Conservation (phyloP, 371 early-diverging fungal genomes). For the Polyrhizophydium stewartii region DNA sequence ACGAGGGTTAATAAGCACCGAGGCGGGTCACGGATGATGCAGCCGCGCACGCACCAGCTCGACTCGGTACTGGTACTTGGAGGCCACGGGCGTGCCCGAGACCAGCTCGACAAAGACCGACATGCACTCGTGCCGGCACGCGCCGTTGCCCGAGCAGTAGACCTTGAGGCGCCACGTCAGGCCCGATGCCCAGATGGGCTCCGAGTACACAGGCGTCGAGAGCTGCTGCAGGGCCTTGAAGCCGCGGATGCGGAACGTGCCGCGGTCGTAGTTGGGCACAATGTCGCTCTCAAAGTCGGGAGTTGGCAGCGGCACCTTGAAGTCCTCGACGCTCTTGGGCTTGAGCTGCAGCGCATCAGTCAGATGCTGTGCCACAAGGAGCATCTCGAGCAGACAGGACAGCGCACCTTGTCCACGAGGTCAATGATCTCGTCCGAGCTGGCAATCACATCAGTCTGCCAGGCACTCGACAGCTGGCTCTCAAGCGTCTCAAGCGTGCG, state of each 20-base stretch:
- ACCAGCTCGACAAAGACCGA: slow-evolving; percentile 29
- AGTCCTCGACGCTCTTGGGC: background rate
- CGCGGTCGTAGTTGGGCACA: background rate
- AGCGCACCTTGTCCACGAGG: slow-evolving; percentile 11
- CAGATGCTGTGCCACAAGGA: background rate
- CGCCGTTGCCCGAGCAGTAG: slow-evolving; percentile 21
- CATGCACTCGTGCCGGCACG: slow-evolving; percentile 13
- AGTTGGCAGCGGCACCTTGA: background rate
- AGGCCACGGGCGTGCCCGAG: slow-evolving; percentile 6
- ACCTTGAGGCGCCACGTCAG: slow-evolving; percentile 28
- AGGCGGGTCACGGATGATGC: background rate
- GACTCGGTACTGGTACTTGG: slow-evolving; percentile 25
- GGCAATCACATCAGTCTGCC: slow-evolving; percentile 12
- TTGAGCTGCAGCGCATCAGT: background rate
- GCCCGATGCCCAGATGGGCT: slow-evolving; percentile 14
- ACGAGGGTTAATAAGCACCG: background rate
- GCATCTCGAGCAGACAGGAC: background rate
- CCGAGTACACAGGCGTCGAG: slow-evolving; percentile 7
- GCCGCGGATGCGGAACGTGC: background rate
- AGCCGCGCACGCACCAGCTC: slow-evolving; percentile 15
- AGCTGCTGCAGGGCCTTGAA: slow-evolving; percentile 11
- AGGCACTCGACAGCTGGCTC: slow-evolving; percentile 6
- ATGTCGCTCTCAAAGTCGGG: slow-evolving; percentile 8
- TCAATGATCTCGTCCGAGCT: slow-evolving; percentile 10
- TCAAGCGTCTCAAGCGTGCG: slow-evolving; percentile 10